Evolutionary conservation across 1,139 yeast genomes (phyloP), one percentile per base, ranked within the genome.

Genomic region (Candida tetrigidarum): DNA sequence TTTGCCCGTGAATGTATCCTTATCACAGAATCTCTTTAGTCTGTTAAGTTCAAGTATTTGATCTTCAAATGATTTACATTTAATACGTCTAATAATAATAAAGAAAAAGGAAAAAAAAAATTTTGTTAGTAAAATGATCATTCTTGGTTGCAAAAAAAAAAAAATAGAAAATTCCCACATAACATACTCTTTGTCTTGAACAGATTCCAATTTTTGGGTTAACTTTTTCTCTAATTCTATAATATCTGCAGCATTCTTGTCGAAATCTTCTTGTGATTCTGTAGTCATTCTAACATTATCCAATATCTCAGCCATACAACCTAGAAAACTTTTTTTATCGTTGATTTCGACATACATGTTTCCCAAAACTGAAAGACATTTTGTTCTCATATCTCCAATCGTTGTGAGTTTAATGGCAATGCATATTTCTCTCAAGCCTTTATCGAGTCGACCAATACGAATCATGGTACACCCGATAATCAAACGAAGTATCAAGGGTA

Each of bases 221-320:
- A 41, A 12, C 8, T 35, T 16, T 8, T 36, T 39, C 16, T 47
- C 48, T 12, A 42, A 39, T 18, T 40, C 32, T 10, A 26, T 18
- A 11, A 48, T 19, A 19, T 36, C 43, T 3, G 14, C n/a, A 11
- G 38, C 42, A 42, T 48, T 42, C 11, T 18, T 28, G 16, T 45
- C 43, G 35, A 43, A 44, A 19, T 44, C 47, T 18, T 38, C 27
- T 8, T 39, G 26, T 2, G 42, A 30, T 2, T 30, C 26, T 6
- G 46, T 20, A 20, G 26, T 37, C 11, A 34, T 20, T 37, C 51
- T 39, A 27, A 44, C 41, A 5, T 44, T 42, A 34, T 51, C 54
- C 43, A 51, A 42, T 10, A 39, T 32, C 28, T 51, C 53, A 25
- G 51, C 51, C 14, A 51, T 32, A 37, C 51, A 44, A 1, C 48